Evolutionary conservation across 2,329 filamentous ascomycete species (phyloP), one percentile per base, ranked within the genome.

Genomic region (Trichothecium roseum): DNA sequence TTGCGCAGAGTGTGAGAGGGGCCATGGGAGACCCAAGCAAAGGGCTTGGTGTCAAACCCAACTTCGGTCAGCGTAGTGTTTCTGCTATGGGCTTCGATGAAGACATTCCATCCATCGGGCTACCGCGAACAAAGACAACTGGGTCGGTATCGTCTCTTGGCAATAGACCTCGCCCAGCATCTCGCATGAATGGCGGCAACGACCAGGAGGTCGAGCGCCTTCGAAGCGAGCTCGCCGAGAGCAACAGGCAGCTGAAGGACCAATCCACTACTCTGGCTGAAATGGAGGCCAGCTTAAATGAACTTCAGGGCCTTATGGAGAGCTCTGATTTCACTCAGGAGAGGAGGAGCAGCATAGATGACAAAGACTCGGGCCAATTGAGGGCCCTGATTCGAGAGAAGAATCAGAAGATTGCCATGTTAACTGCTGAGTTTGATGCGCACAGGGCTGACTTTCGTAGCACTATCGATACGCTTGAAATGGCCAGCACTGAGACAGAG

Each of bases 381-480:
- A 78, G 88, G 36, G 74, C 81, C n/a, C 62, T 94, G 47, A 62
- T 98, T 36, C 74, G 85, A 17, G 91, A 98, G 60, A 95, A 94
- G 70, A 95, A 95, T 50, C 91, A 98, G 39, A 94, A 88, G 64
- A 95, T 98, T 45, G 79, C 82, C 18, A 80, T 89, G 68, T 72
- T 98, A 46, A 96, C 88, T 1, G 77, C 84, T 8, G 91, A 98
- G 53, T 98, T 98, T 49, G 91, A 98, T 53, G 78, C 82, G 8
- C 89, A 98, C 54, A 75, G 91, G 39, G 89, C 91, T 14, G 91
- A 98, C 57, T 98, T 98, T 60, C 72, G 91, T 45, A 94, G 85
- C 56, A 98, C 91, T 14, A 91, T 98, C 42, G 91, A 98, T 60
- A 94, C 89, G 1, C 68, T 98, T 34, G 91, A 98, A 57, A 75